These are phyloP conservation scores for Mycena albidolilacea DNA, from an alignment of 768 basidiomycete species.

Conservation along the genomic window DNA sequence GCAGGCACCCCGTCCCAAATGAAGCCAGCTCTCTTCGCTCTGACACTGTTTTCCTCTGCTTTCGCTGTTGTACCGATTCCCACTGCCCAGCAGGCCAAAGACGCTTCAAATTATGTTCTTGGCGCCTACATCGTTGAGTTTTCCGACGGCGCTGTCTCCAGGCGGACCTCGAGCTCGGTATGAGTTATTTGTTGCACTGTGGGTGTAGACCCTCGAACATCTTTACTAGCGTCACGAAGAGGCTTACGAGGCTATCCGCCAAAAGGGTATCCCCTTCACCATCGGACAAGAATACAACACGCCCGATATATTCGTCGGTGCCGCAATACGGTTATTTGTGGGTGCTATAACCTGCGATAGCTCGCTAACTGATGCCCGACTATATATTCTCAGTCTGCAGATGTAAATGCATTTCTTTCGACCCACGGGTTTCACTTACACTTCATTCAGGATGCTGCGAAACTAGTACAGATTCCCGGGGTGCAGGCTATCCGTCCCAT, in stretches of 20 bases:
- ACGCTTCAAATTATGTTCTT: slow-evolving; percentile 26
- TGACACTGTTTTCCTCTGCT: slow-evolving; percentile 20
- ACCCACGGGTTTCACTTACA: neutral
- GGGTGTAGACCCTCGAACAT: neutral
- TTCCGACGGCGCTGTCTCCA: slow-evolving; percentile 9
- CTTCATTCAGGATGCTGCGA: slow-evolving; percentile 50
- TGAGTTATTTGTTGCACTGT: neutral
- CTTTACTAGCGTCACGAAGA: slow-evolving; percentile 49
- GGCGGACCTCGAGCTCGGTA: slow-evolving; percentile 22
- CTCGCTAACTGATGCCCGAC: neutral
- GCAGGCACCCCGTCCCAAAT: slow-evolving; percentile 16
- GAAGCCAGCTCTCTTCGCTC: slow-evolving; percentile 4
- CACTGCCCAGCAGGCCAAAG: slow-evolving; percentile 26
- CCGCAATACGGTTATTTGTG: slow-evolving; percentile 53
- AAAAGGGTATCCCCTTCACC: slow-evolving; percentile 45
- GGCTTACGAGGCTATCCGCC: slow-evolving; percentile 50
- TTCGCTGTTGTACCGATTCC: slow-evolving; percentile 24
- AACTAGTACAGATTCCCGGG: slow-evolving; percentile 51
- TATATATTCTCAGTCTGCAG: slow-evolving; percentile 17
- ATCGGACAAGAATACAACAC: slow-evolving; percentile 54
- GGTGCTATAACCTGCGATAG: slow-evolving; percentile 18
- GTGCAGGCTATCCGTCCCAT: slow-evolving; percentile 59
- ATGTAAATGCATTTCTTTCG: slow-evolving; percentile 9
- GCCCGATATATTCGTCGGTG: slow-evolving; percentile 58
- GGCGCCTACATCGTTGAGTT: slow-evolving; percentile 33